These are phyloP conservation scores for Nyssa sinensis DNA, from an alignment of 148 eudicot genomes.

Conservation along the genomic window DNA sequence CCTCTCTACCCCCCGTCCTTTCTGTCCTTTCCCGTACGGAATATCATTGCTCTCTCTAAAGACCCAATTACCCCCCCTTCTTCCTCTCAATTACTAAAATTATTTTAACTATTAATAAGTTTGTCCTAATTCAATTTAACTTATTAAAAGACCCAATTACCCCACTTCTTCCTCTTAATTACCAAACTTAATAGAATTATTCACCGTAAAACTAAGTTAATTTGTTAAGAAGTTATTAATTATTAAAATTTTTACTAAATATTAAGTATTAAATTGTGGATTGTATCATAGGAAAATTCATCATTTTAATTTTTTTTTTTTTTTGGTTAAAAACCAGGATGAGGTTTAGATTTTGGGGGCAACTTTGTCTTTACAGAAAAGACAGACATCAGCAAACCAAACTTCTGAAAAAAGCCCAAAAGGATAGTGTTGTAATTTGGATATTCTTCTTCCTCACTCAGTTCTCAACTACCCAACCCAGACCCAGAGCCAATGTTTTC, in stretches of 20 bases:
- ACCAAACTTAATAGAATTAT: too few species aligned
- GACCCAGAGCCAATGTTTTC: slow-evolving; percentile 20
- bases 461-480: slow-evolving; percentile 27
- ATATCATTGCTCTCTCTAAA: slow-evolving; percentile 6
- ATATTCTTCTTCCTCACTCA: slow-evolving; percentile 19
- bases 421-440: slow-evolving; percentile 39
- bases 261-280: too few species aligned
- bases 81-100: not conserved
- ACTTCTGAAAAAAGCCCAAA: slow-evolving; percentile 22
- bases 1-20: slow-evolving; percentile 33
- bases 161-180: too few species aligned
- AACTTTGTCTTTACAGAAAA: slow-evolving; percentile 27
- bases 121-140: too few species aligned
- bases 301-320: not conserved
- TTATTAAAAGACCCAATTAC: too few species aligned
- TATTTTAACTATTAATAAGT: too few species aligned
- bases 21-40: slow-evolving; percentile 79
- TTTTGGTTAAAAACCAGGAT: not conserved
- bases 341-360: slow-evolving; percentile 17
- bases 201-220: too few species aligned
- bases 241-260: too few species aligned
- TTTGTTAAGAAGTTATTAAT: not conserved
- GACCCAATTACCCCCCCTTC: slow-evolving; percentile 25
- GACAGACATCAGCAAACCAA: slow-evolving; percentile 5
- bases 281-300: too few species aligned